phyloP scores from a whole-genome alignment of 345 rosid genomes.

The Murraya koenigii region DNA sequence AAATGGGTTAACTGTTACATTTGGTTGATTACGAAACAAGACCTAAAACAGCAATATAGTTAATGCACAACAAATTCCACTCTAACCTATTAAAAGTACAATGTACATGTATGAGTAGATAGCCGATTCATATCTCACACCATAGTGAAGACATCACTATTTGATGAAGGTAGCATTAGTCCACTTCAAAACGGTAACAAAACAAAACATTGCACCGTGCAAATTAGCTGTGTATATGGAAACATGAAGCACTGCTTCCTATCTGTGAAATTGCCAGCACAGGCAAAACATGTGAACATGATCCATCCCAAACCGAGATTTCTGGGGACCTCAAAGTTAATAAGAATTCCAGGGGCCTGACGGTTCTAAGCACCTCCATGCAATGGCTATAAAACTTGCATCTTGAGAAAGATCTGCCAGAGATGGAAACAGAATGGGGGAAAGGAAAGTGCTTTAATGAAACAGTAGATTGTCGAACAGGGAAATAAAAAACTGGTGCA shows the following conservation, averaged over 20 bases:
- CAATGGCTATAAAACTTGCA: slow-evolving; percentile 11
- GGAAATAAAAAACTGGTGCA: not conserved
- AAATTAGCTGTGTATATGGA: not conserved
- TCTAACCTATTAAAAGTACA: slow-evolving; percentile 18
- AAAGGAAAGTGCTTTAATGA: not conserved
- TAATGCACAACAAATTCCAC: slow-evolving; percentile 24
- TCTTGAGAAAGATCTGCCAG: slow-evolving; percentile 4
- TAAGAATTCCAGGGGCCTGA: not conserved
- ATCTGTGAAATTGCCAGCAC: not conserved
- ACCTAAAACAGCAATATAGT: not conserved
- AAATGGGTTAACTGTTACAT: not conserved
- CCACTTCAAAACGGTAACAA: not conserved
- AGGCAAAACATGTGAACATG: not conserved
- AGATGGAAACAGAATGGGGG: not conserved
- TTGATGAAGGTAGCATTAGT: not conserved
- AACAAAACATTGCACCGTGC: not conserved
- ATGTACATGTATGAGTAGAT: slow-evolving; percentile 19
- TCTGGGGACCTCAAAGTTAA: not conserved
- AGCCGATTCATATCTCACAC: slow-evolving; percentile 2
- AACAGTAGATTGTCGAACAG: not conserved
- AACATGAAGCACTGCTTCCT: not conserved
- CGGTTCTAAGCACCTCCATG: not conserved
- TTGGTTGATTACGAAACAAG: not conserved
- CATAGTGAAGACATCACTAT: not conserved
- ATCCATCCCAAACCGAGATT: not conserved